Evolutionary conservation across 495 filamentous ascomycete genomes (phyloP).

Genomic region (Penicillium arizonense): DNA sequence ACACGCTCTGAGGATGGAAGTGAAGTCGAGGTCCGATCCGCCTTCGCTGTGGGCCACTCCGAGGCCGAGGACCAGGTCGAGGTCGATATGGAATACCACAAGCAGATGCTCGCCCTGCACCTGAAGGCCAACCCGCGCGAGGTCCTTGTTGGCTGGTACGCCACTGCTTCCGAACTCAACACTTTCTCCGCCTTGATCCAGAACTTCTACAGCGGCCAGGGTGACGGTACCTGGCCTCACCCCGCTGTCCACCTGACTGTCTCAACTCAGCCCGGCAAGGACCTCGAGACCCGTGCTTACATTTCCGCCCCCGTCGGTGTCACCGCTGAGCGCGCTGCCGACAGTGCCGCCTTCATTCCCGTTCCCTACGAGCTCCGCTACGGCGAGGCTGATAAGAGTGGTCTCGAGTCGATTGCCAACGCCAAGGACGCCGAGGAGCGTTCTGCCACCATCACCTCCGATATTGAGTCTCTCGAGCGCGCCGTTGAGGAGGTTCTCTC

Average conservation of each 20-base stretch:
- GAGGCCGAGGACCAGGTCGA: constrained; percentile 98
- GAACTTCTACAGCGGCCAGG: constrained; percentile 97
- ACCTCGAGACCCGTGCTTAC: constrained; percentile 85
- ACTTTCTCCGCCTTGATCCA: constrained; percentile 97
- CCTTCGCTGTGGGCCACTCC: constrained; percentile 96
- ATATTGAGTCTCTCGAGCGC: constrained; percentile 83
- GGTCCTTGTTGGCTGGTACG: constrained; percentile 96
- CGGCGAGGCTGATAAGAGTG: constrained; percentile 87
- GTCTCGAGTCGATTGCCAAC: constrained; percentile 78
- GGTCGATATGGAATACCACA: constrained; percentile 99
- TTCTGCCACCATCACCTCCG: constrained; percentile 67
- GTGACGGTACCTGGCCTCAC: constrained; percentile 94
- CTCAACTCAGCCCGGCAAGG: constrained; percentile 77
- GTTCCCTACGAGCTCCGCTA: constrained; percentile 91
- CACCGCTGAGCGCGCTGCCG: constrained; percentile 87
- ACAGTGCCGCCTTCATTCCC: constrained; percentile 94
- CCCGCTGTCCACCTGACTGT: constrained; percentile 96
- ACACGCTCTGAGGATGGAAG: constrained; percentile 91
- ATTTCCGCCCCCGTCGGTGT: constrained; percentile 94
- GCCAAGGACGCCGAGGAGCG: constrained; percentile 79
- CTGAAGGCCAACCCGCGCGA: constrained; percentile 92
- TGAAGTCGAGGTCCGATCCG: constrained; percentile 91
- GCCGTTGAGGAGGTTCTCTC: constrained; percentile 80
- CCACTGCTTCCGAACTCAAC: constrained; percentile 92
- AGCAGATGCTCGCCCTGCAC: constrained; percentile 94